These are phyloP conservation scores for Linderina pennispora DNA, from an alignment of 192 early-diverging fungal species.

Conservation along the genomic window DNA sequence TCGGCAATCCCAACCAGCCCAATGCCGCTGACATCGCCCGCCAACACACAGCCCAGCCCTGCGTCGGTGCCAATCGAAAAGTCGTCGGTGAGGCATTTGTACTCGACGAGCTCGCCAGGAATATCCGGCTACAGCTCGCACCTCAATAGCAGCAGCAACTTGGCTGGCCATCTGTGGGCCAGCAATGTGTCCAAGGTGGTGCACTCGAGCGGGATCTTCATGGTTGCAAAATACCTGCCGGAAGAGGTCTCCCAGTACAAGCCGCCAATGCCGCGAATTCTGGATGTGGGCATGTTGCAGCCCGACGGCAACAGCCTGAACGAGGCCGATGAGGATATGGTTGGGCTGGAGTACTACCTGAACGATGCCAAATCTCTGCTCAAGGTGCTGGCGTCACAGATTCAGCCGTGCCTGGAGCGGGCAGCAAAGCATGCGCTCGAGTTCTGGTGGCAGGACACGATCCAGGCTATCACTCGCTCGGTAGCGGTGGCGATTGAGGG, in stretches of 20 bases:
- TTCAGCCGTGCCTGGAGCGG: slow-evolving; percentile 25
- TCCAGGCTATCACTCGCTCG: neutral
- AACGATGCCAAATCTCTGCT: slow-evolving; percentile 10
- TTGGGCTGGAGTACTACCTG: slow-evolving; percentile 9
- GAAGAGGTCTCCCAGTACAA: slow-evolving; percentile 26
- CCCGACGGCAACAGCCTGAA: slow-evolving; percentile 3
- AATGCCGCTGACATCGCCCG: neutral
- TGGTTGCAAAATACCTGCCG: slow-evolving; percentile 34
- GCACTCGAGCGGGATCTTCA: slow-evolving; percentile 12
- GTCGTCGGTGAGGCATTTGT: neutral
- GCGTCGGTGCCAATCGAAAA: neutral
- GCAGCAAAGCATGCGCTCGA: slow-evolving; percentile 16
- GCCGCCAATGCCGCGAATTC: slow-evolving; percentile 24
- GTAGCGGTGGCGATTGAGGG: slow-evolving; percentile 2
- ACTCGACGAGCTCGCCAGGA: neutral
- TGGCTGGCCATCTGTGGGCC: neutral
- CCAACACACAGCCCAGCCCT: slow-evolving; percentile 2
- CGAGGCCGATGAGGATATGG: slow-evolving; percentile 21
- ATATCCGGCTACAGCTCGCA: neutral
- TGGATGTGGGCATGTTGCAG: slow-evolving; percentile 10
- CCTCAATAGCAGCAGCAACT: neutral
- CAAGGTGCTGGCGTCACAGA: slow-evolving; percentile 16
- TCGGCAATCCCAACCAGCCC: slow-evolving; percentile 11
- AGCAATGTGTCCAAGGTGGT: neutral
- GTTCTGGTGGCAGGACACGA: slow-evolving; percentile 19